Base-by-base conservation (phyloP, 139 green algal species). In the Tetratostichococcus sp. region DNA sequence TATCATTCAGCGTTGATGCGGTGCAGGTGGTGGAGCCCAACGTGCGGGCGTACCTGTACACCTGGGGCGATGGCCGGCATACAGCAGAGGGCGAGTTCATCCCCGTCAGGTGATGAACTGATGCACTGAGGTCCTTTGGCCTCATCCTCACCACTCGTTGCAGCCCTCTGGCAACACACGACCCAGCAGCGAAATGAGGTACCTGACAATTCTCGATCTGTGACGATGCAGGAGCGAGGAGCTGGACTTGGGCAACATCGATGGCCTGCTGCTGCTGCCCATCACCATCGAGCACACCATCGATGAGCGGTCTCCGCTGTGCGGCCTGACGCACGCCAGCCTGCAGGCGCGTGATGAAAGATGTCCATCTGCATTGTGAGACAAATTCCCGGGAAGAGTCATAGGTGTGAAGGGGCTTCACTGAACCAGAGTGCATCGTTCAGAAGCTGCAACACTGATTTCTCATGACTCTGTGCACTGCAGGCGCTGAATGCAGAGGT, bases 61-160 rank as follows among this genome's bases (percentile, higher is more conserved):
- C 83, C 2, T 95, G 91, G 90, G 87, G 85, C 50, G 35, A 75
- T 6, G 88, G 89, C 1, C 86, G 84, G 35, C 76, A 69, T 39
- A 94, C 89, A 26, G 77, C 81, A 8, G 91, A 96, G 85, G 89
- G 90, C 17, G 91, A 96, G 81, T 50, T 70, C 23, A 85, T 94
- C 25, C 86, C 91, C 11, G 81, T 62, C 8, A 50, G 39, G 39
- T n/a, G n/a, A n/a, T n/a, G n/a, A n/a, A n/a, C n/a, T n/a, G n/a
- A n/a, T n/a, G n/a, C n/a, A n/a, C n/a, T n/a, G n/a, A n/a, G n/a
- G n/a, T n/a, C n/a, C n/a, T n/a, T n/a, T n/a, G n/a, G n/a, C n/a
- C n/a, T n/a, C n/a, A n/a, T n/a, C n/a, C n/a, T n/a, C n/a, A n/a
- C n/a, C n/a, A n/a, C n/a, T n/a, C n/a, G n/a, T n/a, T n/a, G n/a